Conservation (phyloP, 2,329 filamentous ascomycete genomes). For the Dactylellina cionopaga region DNA sequence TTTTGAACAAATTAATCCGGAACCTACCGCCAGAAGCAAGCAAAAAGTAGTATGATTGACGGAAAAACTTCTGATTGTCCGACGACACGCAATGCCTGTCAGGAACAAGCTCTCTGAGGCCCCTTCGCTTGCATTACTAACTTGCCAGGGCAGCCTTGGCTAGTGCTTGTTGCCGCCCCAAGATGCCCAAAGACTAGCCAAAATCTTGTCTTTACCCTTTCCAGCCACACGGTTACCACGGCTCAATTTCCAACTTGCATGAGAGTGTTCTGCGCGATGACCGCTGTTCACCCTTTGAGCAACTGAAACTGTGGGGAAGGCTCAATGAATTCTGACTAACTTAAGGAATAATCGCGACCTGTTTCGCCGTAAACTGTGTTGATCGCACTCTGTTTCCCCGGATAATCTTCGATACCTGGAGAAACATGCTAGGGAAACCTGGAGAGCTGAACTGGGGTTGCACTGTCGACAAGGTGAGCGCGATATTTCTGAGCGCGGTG, state of each 20-base stretch:
- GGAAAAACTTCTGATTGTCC: slow-evolving; percentile 43
- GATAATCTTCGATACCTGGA: slow-evolving; percentile 37
- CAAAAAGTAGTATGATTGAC: slow-evolving; percentile 23
- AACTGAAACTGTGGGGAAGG: slow-evolving; percentile 30
- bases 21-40: background rate
- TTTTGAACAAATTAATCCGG: slow-evolving; percentile 20
- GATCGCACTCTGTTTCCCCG: slow-evolving; percentile 29
- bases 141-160: slow-evolving; percentile 44
- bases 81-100: slow-evolving; percentile 34
- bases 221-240: slow-evolving; percentile 47
- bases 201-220: slow-evolving; percentile 41
- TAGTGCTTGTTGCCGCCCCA: slow-evolving; percentile 32
- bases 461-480: background rate
- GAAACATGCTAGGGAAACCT: slow-evolving; percentile 8
- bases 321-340: background rate
- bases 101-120: slow-evolving; percentile 35
- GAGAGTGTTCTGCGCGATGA: background rate
- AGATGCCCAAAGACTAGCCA: slow-evolving; percentile 20
- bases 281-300: background rate
- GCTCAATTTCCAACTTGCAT: slow-evolving; percentile 20
- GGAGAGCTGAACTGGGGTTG: slow-evolving; percentile 14
- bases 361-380: slow-evolving; percentile 53
- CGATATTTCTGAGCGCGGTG: slow-evolving; percentile 16
- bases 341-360: slow-evolving; percentile 27
- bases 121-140: slow-evolving; percentile 33